Evolutionary conservation across 2,329 filamentous ascomycete species (phyloP), one percentile per base, ranked within the genome.

Genomic region (Leptographium flavum): DNA sequence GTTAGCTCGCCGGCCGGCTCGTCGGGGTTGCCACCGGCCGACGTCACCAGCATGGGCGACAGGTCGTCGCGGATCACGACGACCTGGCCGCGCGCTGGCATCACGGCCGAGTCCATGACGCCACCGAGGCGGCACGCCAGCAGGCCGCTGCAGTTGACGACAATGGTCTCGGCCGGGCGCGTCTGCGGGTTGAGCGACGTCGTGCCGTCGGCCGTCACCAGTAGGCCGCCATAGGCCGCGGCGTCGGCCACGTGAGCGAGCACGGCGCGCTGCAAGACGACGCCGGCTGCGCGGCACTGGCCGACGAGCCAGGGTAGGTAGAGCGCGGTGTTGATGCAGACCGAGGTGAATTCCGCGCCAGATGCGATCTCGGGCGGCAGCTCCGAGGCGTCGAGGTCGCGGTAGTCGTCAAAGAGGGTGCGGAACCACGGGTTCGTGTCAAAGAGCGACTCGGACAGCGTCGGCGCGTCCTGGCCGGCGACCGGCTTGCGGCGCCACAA

Each of bases 311-410:
- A 95, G 4, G 85, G 78, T 2, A 95, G 76, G 63, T 95, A 96
- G 47, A 95, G 64, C 36, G 83, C 77, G 0, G 85, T 85, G 64
- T 96, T 95, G 60, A 95, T 90, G 64, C 88, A 95, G 35, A 94
- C 80, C 1, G 84, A 90, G 8, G 76, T 86, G 61, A 92, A 94
- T 45, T 73, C 69, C 42, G 76, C 83, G 22, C 79, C 87, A 11
- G 81, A 82, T 49, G 87, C 80, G 44, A 81, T 74, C 17, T 74
- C 83, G 0, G 65, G 54, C 0, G 76, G 74, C 1, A 94, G 65
- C 53, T 82, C 70, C 10, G 65, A 61, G 30, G 70, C 60, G 5
- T 70, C 57, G 4, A 90, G 61, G 47, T 77, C 65, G 49, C 75
- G 73, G 61, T 79, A 90, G 63, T 90, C 78, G 13, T 81, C 79